Evolutionary conservation across 768 basidiomycete genomes (phyloP), one percentile per base, ranked within the genome.

Genomic region (Pulveroboletus ravenelii): DNA sequence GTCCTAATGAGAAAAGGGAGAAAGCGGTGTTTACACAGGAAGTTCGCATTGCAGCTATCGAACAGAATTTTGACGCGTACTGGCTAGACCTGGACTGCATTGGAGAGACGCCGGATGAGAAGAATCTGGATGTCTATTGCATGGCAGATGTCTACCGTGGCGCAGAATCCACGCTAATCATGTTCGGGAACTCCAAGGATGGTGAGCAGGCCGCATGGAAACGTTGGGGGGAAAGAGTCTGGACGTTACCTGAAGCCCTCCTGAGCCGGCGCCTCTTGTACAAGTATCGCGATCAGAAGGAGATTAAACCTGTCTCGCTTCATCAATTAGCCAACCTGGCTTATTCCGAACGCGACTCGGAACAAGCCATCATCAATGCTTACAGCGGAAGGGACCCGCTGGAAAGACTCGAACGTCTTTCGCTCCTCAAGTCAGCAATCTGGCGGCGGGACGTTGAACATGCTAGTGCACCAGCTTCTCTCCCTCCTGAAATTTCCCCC

Each of bases 81-180:
- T 61, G 59, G 59, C 45, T 52, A 20, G 59, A 61, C 35, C 12
- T 58, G 43, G 59, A 61, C 27, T 61, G 59, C 25, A 9, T 57
- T 30, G 55, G 55, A 15, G 35, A 40, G 13, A 40, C 39, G 23
- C 20, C 1, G 15, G 39, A 40, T 8, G 39, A 40, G 13, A 40
- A 40, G 23, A 40, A 40, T 15, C 39, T 14, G 3, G 39, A 23
- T 8, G 8, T 40, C 39, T 40, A 40, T 5, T 40, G 39, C 20
- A 40, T 40, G 39, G 20, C 39, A 25, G 39, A 40, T 5, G 23
- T 40, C 8, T 40, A 25, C 20, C 39, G 39, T 14, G 20, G 39
- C 8, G 39, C 39, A 15, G 39, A 40, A 3, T 40, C 39, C 7
- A 40, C 39, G 2, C 4, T 40, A 7, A 40, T 40, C 39, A 40